phyloP scores from a whole-genome alignment of 345 rosid species.

The Eucalyptus shirleyi region DNA sequence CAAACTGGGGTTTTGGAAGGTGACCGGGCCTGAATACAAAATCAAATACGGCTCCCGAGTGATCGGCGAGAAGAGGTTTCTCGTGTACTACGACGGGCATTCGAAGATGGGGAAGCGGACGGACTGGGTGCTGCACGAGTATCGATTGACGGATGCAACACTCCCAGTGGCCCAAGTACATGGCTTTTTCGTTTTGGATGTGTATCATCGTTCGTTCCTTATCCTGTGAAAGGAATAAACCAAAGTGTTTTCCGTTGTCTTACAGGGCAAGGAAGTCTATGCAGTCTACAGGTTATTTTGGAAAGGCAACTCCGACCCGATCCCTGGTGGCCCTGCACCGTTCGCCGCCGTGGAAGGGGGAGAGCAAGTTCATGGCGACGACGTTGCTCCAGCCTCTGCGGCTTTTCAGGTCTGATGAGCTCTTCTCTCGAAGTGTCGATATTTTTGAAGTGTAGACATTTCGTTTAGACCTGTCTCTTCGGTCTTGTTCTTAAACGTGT shows the following conservation, averaged over 20 bases:
- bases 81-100: neutral
- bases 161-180: neutral
- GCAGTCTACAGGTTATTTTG: neutral
- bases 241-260: neutral
- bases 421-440: neutral
- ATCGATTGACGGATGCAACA: neutral
- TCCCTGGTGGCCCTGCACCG: neutral
- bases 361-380: neutral
- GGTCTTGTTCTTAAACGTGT: neutral
- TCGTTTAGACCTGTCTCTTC: neutral
- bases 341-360: neutral
- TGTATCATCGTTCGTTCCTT: neutral
- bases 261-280: neutral
- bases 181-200: neutral
- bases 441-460: neutral
- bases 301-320: neutral
- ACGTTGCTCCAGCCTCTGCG: neutral
- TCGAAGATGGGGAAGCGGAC: neutral
- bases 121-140: slow-evolving; percentile 1
- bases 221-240: neutral
- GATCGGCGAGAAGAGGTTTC: neutral
- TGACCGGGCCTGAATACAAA: neutral
- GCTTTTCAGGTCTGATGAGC: neutral
- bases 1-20: neutral
- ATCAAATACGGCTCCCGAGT: neutral